Base-by-base conservation (phyloP, 2,329 filamentous ascomycete species). In the Xylaria multiplex region DNA sequence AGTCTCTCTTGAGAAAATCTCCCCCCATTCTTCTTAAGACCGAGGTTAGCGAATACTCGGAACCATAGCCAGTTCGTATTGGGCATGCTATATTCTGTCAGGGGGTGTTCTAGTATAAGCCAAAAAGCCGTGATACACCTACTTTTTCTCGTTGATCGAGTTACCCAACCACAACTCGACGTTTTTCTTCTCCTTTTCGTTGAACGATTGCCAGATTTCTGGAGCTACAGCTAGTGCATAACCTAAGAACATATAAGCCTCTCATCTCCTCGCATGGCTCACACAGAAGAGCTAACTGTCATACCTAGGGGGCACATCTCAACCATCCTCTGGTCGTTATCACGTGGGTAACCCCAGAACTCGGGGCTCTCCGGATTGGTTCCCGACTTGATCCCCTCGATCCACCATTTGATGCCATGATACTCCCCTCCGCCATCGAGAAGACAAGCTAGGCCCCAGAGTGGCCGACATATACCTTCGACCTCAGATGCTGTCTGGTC, bases 321-420 rank as follows among this genome's bases (percentile, higher is more conserved):
- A 2, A 94, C 92, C 92, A 94, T 94, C 30, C 91, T 83, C 81
- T 94, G 91, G 74, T 94, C 92, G 64, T 90, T 88, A 74, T 93
- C 91, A 70, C 88, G 84, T 69, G 92, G 90, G 62, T 87, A 88
- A 0, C 91, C 91, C 91, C 91, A 95, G 73, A 90, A 94, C 78
- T 93, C 91, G 0, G 86, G 83, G 64, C 81, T 86, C 50, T 88
- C 82, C 0, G 91, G 91, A 71, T 94, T 87, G 0, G 90, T 93
- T 0, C 91, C 92, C 37, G 87, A 84, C 68, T 88, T 86, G 63
- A 94, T 81, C 3, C 91, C 91, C 67, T 91, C 84, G 42, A 92
- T 85, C 86, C 90, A 93, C 78, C 86, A 86, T 60, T 87, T 79
- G 1, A 88, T 87, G 1, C 86, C 87, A 13, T 82, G 80, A 75